Conservation (phyloP, 163 green algal genomes). For the Scenedesmus sp. region DNA sequence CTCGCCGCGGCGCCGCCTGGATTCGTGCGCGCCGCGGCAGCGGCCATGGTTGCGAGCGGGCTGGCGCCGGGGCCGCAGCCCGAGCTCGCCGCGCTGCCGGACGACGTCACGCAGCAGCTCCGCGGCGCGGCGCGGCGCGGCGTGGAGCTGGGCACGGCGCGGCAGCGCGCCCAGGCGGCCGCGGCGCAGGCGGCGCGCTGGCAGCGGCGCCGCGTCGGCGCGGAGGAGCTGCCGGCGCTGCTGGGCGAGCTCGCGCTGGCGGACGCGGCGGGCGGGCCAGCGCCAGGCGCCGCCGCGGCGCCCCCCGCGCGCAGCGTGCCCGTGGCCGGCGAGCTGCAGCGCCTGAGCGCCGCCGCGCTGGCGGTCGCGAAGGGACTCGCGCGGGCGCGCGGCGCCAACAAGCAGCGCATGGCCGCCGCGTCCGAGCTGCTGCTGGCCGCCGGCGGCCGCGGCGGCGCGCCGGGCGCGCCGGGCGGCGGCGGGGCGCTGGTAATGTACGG, state of each 20-base stretch:
- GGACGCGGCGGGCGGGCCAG: background rate
- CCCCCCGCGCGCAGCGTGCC: no score
- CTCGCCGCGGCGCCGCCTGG: background rate
- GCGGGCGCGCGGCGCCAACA: conserved; percentile 8
- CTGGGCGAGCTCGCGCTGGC: background rate
- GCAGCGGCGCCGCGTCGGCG: background rate
- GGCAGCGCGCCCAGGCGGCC: background rate
- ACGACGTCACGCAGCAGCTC: conserved; percentile 26
- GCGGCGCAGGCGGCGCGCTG: background rate
- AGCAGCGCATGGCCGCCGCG: conserved; percentile 18
- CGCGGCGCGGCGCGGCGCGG: background rate
- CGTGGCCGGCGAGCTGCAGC: conserved; percentile 16
- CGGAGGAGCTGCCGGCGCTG: background rate
- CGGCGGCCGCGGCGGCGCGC: no score
- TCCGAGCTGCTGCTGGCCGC: conserved; percentile 3
- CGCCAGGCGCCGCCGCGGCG: no score
- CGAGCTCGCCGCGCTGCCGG: conserved; percentile 1
- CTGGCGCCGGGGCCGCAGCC: background rate
- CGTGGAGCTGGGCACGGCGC: conserved; percentile 5
- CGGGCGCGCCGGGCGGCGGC: no score
- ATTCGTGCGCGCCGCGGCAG: background rate
- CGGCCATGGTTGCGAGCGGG: background rate
- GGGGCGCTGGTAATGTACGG: no score
- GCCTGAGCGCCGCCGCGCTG: conserved; percentile 13
- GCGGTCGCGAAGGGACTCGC: conserved; percentile 19